Base-by-base conservation (phyloP, 2,329 filamentous ascomycete genomes). In the Myriangium duriaei region DNA sequence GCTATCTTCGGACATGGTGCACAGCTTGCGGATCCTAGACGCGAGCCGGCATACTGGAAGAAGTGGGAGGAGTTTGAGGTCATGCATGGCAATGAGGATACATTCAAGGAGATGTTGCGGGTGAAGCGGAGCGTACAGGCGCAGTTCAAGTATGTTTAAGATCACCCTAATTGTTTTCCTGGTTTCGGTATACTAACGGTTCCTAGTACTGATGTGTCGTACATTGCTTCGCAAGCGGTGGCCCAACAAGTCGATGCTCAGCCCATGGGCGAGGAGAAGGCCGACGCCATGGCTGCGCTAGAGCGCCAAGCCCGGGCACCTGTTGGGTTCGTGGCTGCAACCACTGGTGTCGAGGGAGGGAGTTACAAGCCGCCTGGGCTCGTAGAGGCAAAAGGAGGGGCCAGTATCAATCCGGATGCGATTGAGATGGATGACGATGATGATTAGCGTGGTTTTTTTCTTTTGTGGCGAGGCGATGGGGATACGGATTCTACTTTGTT, bases 41-140 rank as follows among this genome's bases (percentile, higher is more conserved):
- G 85, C 11, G 86, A 84, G 49, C 79, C 82, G 5, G 76, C 73
- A 11, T 98, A 96, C 63, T 98, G 92, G 92, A 72, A 78, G 50
- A 92, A 88, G 58, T 98, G 91, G 91, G 91, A 98, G 60, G 72
- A 78, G 39, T 98, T 98, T 59, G 92, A 98, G 61, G 86, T 96
- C 14, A 82, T 92, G 57, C 91, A 98, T 55, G 91, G 91, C 47
- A 98, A 98, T 62, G 92, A 98, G 59, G 91, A 98, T 58, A 98
- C 92, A 0, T 98, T 92, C 71, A 95, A 94, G 66, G 91, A 98
- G 58, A 98, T 98, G 91, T 69, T 96, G 45, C 79, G 91, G 18
- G 86, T 98, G 68, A 98, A 96, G 70, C 72, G 91, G 56, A 94
- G 85, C 60, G 91, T 98, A 10, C 86, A 95, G 60, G 88, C 91